A percentile compares a stretch with the other conserved stretches of the same genome.
phyloP scores from a whole-genome alignment of 139 green algal species.

The Zygnema circumcarinatum region DNA sequence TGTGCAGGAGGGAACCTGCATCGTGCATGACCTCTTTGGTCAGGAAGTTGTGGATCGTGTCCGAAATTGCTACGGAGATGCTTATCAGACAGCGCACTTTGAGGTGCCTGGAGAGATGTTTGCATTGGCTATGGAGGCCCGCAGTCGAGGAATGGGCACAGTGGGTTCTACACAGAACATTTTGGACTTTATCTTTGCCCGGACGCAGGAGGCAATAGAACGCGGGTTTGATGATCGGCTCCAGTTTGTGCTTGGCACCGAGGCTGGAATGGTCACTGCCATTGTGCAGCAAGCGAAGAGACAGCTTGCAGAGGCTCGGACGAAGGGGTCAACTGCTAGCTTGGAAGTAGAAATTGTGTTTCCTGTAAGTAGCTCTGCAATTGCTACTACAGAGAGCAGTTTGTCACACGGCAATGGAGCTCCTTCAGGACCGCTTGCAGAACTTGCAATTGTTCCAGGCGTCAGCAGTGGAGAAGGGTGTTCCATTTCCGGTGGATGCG shows the following conservation, averaged over 20 bases:
- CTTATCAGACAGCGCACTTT: conserved; percentile 96
- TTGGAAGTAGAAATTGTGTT: conserved; percentile 97
- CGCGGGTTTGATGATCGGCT: conserved; percentile 73
- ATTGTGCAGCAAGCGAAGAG: conserved; percentile 90
- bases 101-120: conserved; percentile 97
- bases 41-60: conserved; percentile 71
- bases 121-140: conserved; percentile 86
- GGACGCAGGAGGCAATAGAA: conserved; percentile 73
- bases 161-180: conserved; percentile 97
- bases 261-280: conserved; percentile 96
- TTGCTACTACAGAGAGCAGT: conserved; percentile 68
- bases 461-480: conserved; percentile 87
- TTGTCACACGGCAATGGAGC: conserved; percentile 1
- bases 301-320: conserved; percentile 17
- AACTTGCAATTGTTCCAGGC: conserved; percentile 74
- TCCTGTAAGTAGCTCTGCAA: conserved; percentile 80
- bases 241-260: conserved; percentile 95
- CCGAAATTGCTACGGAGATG: conserved; percentile 83
- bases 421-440: background rate
- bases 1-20: conserved; percentile 82
- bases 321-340: conserved; percentile 53
- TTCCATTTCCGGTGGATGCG: conserved; percentile 89
- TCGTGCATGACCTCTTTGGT: conserved; percentile 99
- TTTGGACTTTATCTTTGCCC: conserved; percentile 90
- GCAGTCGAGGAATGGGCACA: conserved; percentile 80